Conservation (phyloP, 208 protist species). For the Naegleria lovaniensis region DNA sequence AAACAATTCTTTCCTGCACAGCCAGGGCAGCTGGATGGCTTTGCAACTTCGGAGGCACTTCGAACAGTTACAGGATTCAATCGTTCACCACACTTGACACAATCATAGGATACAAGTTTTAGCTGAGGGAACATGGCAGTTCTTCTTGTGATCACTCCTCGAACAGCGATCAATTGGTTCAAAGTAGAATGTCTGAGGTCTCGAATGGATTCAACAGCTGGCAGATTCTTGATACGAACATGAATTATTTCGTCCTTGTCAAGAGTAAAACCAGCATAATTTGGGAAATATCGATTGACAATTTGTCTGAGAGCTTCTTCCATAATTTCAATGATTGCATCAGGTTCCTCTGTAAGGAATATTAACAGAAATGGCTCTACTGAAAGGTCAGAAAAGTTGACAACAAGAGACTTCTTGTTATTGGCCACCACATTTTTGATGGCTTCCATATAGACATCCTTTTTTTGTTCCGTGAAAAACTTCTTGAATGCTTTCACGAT, state of each 20-base stretch:
- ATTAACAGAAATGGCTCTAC: neutral
- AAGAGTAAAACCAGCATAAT: neutral
- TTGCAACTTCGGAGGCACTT: slow-evolving; percentile 69
- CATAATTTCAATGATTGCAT: neutral
- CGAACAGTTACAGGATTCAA: slow-evolving; percentile 78
- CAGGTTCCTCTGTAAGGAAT: neutral
- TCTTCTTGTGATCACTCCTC: slow-evolving; percentile 95
- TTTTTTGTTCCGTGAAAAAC: neutral
- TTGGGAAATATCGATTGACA: neutral
- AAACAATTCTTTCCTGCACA: slow-evolving; percentile 89
- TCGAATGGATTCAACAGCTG: neutral
- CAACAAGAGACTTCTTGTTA: neutral
- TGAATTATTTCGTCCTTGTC: neutral
- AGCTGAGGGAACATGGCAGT: slow-evolving; percentile 96
- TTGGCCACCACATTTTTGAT: neutral
- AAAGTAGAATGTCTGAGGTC: slow-evolving; percentile 15
- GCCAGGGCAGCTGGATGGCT: slow-evolving; percentile 61
- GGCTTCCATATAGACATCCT: neutral
- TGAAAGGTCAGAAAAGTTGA: neutral
- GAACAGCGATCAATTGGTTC: neutral
- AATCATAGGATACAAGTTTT: slow-evolving; percentile 91
- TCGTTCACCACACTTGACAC: slow-evolving; percentile 80
- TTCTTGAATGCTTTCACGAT: neutral
- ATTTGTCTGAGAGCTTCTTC: neutral
- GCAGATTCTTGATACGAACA: neutral